Evolutionary conservation across 305 asterid species (phyloP).

Genomic region (Rubia balearica): DNA sequence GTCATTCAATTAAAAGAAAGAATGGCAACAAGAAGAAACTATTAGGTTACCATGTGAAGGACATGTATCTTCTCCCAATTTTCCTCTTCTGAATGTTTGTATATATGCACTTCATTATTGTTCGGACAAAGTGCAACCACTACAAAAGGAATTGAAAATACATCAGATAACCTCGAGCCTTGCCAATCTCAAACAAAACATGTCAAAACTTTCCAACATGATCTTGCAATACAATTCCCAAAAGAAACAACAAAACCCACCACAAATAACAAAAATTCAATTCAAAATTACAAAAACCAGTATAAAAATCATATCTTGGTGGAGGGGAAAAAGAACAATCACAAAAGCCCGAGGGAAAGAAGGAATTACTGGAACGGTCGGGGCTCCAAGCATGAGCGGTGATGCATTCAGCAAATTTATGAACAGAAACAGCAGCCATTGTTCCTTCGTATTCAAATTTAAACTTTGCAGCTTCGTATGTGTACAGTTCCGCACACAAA

Average conservation of each 20-base stretch:
- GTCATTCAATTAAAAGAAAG: conserved; percentile 3
- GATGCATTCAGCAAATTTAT: conserved; percentile 81
- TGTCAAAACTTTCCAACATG: not conserved
- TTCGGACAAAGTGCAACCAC: conserved; percentile 95
- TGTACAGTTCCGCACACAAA: not conserved
- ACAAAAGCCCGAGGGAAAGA: not conserved
- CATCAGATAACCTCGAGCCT: conserved; percentile 9
- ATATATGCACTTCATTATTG: conserved; percentile 83
- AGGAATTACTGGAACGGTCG: conserved; percentile 64
- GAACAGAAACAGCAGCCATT: conserved; percentile 80
- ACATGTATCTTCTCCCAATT: conserved; percentile 97
- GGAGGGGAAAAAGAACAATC: not conserved
- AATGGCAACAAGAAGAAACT: conserved; percentile 4
- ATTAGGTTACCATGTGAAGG: conserved; percentile 70
- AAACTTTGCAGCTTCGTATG: conserved; percentile 1
- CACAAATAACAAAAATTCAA: not conserved
- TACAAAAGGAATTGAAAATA: conserved; percentile 24
- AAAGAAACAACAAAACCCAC: not conserved
- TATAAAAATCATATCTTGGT: not conserved
- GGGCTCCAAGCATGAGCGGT: conserved; percentile 98
- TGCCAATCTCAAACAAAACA: not conserved
- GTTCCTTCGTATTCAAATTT: not conserved
- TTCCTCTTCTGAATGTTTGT: conserved; percentile 57
- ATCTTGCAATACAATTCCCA: not conserved
- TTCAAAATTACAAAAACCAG: not conserved